Evolutionary conservation across 1,139 yeast genomes (phyloP).

Genomic region (Wickerhamomyces sp.): DNA sequence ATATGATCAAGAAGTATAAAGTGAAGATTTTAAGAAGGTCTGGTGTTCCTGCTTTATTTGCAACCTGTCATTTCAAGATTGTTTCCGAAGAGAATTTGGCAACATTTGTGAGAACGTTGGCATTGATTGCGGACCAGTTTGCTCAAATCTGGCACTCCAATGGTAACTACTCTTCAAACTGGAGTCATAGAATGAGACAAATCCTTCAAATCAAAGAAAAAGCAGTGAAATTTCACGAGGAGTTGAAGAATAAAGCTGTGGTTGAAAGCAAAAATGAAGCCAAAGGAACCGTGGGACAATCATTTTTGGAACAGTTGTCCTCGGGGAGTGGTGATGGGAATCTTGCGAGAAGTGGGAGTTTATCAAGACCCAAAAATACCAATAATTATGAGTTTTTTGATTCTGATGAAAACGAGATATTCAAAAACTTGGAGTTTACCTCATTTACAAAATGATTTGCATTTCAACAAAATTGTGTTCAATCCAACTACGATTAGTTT

Average conservation of each 20-base stretch:
- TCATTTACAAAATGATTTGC: constrained; percentile 32
- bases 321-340: constrained; percentile 1
- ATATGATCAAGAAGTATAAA: constrained; percentile 33
- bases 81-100: constrained; percentile 58
- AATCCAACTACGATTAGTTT: background rate
- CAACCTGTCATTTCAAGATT: constrained; percentile 71
- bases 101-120: constrained; percentile 58
- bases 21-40: constrained; percentile 61
- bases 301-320: constrained; percentile 20
- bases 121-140: constrained; percentile 64
- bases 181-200: constrained; percentile 65
- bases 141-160: constrained; percentile 68
- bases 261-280: constrained; percentile 5
- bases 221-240: constrained; percentile 26
- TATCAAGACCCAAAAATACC: constrained; percentile 11
- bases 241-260: constrained; percentile 7
- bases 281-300: constrained; percentile 15
- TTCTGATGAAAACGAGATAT: constrained; percentile 29
- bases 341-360: constrained; percentile 11
- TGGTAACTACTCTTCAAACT: constrained; percentile 51
- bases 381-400: constrained; percentile 26
- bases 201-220: constrained; percentile 45
- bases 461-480: no score
- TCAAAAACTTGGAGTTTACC: constrained; percentile 39
- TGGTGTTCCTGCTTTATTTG: constrained; percentile 73